These are phyloP conservation scores for Magnusiomyces sp. DNA, from an alignment of 1,139 yeast genomes.

Conservation along the genomic window DNA sequence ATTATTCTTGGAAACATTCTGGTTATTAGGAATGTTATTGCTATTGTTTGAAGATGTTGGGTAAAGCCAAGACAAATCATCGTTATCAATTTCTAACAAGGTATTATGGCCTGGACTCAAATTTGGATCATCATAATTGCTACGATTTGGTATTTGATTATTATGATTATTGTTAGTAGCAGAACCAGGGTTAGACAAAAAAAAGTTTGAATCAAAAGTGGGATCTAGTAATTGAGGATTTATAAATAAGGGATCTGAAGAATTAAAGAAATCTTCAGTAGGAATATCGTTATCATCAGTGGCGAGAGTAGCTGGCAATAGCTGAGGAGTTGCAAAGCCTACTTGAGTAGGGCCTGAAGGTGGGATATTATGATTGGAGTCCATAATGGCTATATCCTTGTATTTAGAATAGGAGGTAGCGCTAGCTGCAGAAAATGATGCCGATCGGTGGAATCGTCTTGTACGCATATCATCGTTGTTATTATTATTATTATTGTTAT, in stretches of 20 bases:
- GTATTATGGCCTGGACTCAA: constrained; percentile 8
- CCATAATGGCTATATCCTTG: constrained; percentile 34
- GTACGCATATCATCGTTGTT: constrained; percentile 16
- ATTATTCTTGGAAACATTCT: no score
- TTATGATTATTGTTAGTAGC: background rate
- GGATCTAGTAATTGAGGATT: constrained; percentile 28
- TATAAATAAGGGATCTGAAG: constrained; percentile 27
- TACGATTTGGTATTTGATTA: constrained; percentile 4
- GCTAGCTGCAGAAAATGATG: constrained; percentile 76
- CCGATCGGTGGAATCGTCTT: constrained; percentile 44
- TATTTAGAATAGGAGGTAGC: constrained; percentile 57
- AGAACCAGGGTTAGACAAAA: constrained; percentile 3
- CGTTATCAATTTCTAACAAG: constrained; percentile 7
- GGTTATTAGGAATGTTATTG: background rate
- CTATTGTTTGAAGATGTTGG: constrained; percentile 5
- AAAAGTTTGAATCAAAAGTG: constrained; percentile 8
- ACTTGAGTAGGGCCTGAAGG: constrained; percentile 50
- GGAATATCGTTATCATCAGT: constrained; percentile 22
- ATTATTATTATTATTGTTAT: constrained; percentile 12
- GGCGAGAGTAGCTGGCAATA: constrained; percentile 32
- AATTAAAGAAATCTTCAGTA: constrained; percentile 21
- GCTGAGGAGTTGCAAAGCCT: constrained; percentile 74
- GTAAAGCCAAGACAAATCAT: constrained; percentile 16
- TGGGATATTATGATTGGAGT: constrained; percentile 23
- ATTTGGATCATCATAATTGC: constrained; percentile 4